Conservation (phyloP, 139 green algal species). For the Closterium sp. region DNA sequence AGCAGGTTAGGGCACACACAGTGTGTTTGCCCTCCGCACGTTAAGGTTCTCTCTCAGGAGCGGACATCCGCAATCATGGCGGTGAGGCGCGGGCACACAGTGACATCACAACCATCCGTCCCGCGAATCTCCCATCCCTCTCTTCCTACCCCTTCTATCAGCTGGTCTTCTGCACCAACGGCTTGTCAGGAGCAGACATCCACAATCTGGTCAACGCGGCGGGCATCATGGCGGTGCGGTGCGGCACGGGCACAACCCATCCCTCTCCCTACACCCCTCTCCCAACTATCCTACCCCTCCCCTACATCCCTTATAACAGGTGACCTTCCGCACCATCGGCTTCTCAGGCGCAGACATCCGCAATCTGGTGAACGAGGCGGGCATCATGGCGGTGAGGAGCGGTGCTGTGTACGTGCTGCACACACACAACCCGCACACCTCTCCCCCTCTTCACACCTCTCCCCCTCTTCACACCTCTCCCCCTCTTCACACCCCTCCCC, state of each 20-base stretch:
- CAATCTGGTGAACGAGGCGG: slow-evolving; percentile 22
- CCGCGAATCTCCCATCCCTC: background rate
- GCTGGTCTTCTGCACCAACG: background rate
- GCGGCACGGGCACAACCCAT: no score
- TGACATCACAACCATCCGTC: no score
- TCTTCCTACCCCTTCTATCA: background rate
- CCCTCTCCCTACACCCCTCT: background rate
- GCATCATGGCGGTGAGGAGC: slow-evolving; percentile 2
- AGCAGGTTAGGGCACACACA: no score
- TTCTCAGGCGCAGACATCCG: slow-evolving; percentile 9
- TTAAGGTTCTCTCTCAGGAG: no score
- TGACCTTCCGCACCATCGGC: background rate
- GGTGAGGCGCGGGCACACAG: no score
- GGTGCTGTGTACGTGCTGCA: no score
- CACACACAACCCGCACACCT: background rate
- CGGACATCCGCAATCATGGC: no score
- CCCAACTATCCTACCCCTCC: background rate
- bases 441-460: background rate
- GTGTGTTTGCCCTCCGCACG: no score
- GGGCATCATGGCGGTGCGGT: background rate
- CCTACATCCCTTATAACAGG: background rate
- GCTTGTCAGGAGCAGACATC: no score
- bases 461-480: background rate
- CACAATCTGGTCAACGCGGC: slow-evolving; percentile 17
- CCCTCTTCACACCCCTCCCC: background rate